Evolutionary conservation across 768 basidiomycete species (phyloP), one percentile per base, ranked within the genome.

Genomic region (Leucocoprinus leucothites): DNA sequence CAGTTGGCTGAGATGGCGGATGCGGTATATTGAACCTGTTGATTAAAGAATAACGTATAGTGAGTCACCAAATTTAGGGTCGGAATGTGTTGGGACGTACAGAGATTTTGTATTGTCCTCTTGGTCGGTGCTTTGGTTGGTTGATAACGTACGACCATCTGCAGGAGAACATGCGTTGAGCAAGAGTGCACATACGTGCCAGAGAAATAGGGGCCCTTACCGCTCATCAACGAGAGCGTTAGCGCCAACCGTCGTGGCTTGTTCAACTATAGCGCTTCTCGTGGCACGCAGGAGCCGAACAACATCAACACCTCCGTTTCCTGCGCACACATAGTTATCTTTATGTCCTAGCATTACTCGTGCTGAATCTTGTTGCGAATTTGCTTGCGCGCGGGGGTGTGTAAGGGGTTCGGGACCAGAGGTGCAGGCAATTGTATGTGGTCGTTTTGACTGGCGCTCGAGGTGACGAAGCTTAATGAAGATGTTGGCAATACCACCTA

Each of bases 71-170:
- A n/a, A n/a, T n/a, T n/a, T n/a, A n/a, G n/a, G n/a, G n/a, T n/a
- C n/a, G n/a, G n/a, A n/a, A n/a, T n/a, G n/a, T n/a, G n/a, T n/a
- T n/a, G n/a, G n/a, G n/a, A 64, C 81, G 41, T 64, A 88, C 88
- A 58, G 80, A 71, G 19, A 89, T 84, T 66, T 77, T 81, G 73
- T 80, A 89, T 18, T 74, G 71, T 18, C 79, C 78, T 46, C 76
- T 76, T 1, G 70, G 71, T 18, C 69, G 65, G 25, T 74, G 67
- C 66, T 82, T 85, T 0, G 80, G 82, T 40, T 78, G 68, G 51
- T 72, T 77, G 48, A 89, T 84, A 2, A 72, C 79, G 64, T 81
- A 86, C 34, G 71, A 74, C 88, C 88, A 90, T 48, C 87, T 89
- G 38, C 35, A 57, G 56, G 53, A n/a, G n/a, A n/a, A 34, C 38